phyloP scores from a whole-genome alignment of 2,329 filamentous ascomycete species.

The Aspergillus tubingensis region DNA sequence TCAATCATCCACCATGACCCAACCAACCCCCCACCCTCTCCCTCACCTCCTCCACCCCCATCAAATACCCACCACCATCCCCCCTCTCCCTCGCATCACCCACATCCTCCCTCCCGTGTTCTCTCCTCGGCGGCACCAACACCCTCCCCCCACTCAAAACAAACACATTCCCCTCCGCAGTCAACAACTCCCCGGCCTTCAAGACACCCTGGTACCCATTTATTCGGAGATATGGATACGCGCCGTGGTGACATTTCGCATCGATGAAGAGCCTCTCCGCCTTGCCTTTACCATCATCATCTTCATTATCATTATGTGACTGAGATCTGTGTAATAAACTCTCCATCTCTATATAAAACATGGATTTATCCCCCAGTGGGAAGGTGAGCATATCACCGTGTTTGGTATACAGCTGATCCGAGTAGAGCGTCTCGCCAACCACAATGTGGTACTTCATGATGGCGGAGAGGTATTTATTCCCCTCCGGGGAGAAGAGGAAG shows the following conservation, averaged over 20 bases:
- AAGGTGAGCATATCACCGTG: constrained; percentile 32
- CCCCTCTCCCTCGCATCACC: constrained; percentile 10
- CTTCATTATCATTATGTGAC: constrained; percentile 46
- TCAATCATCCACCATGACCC: background rate
- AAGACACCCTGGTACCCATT: constrained; percentile 69
- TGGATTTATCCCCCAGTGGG: too few species aligned
- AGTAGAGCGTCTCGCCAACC: constrained; percentile 75
- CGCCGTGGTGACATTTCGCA: constrained; percentile 62
- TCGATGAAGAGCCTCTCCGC: constrained; percentile 62
- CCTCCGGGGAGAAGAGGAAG: constrained; percentile 79
- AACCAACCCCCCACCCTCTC: constrained; percentile 21
- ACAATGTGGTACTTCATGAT: constrained; percentile 79
- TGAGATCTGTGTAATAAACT: too few species aligned
- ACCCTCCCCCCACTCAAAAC: constrained; percentile 65
- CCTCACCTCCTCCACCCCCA: constrained; percentile 25
- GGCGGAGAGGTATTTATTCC: constrained; percentile 73
- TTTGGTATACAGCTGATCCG: constrained; percentile 68
- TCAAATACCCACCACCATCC: constrained; percentile 17
- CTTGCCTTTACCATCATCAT: constrained; percentile 69
- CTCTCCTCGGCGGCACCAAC: constrained; percentile 70
- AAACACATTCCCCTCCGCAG: constrained; percentile 80
- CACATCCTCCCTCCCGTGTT: background rate
- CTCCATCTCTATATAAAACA: too few species aligned
- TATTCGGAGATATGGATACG: constrained; percentile 70
- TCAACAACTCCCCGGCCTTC: constrained; percentile 68